These are phyloP conservation scores for Naematelia encephala DNA, from an alignment of 768 basidiomycete genomes.

Conservation along the genomic window DNA sequence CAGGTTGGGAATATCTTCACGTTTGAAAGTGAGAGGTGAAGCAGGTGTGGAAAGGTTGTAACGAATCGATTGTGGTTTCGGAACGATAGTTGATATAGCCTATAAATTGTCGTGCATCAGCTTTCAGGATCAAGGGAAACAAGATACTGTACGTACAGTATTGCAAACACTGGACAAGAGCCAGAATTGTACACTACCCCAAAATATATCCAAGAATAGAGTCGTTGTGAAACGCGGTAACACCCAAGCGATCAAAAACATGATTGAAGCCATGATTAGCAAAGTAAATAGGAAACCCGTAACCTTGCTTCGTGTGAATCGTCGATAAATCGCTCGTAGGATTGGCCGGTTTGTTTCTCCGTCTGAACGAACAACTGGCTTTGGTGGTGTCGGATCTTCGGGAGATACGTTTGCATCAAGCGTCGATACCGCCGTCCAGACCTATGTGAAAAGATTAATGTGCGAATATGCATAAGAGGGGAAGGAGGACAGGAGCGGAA, in stretches of 20 bases:
- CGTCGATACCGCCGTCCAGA: background rate
- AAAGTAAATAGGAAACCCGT: background rate
- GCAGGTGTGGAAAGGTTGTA: background rate
- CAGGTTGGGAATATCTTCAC: background rate
- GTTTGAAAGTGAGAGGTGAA: background rate
- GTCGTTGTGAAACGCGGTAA: background rate
- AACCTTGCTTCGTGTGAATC: background rate
- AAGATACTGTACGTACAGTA: background rate
- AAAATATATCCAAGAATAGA: background rate
- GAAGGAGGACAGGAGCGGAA: too few relatives aligned
- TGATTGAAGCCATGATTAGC: background rate
- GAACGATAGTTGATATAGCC: background rate
- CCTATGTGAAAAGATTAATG: too few relatives aligned
- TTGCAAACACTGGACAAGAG: background rate
- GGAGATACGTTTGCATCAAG: background rate
- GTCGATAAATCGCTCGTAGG: background rate
- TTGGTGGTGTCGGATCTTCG: background rate
- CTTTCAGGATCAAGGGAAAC: too few relatives aligned
- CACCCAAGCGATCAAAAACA: background rate
- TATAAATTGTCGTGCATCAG: too few relatives aligned
- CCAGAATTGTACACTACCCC: background rate
- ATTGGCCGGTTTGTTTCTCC: background rate
- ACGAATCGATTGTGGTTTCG: background rate
- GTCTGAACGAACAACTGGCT: background rate
- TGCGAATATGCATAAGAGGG: too few relatives aligned